Evolutionary conservation across 805 yeast species (phyloP).

Genomic region (Wickerhamia fluorescens): DNA sequence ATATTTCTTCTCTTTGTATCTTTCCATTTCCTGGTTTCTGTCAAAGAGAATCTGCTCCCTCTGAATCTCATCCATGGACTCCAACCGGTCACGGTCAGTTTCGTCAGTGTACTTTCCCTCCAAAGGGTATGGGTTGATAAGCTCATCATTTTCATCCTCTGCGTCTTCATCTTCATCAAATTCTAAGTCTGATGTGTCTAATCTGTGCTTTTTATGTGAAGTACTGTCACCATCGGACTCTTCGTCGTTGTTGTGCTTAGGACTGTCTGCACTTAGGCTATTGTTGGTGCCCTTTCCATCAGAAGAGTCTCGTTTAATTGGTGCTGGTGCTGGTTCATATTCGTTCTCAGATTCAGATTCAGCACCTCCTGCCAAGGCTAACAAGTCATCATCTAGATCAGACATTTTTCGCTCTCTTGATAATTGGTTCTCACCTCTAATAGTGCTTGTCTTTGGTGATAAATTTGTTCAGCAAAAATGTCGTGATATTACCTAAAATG

Average conservation of each 20-base stretch:
- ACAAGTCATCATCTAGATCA: slow-evolving; percentile 87
- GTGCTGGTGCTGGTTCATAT: slow-evolving; percentile 2
- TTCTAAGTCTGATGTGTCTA: slow-evolving; percentile 8
- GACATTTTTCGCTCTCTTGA: too few species aligned
- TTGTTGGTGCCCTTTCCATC: too few species aligned
- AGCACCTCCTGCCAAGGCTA: slow-evolving; percentile 66
- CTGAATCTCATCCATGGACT: slow-evolving; percentile 83
- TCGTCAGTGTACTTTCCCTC: slow-evolving; percentile 89
- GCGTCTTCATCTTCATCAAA: slow-evolving; percentile 20
- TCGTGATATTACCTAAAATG: too few species aligned
- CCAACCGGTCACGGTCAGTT: slow-evolving; percentile 55
- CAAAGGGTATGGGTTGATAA: slow-evolving; percentile 78
- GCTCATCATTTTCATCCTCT: slow-evolving; percentile 21
- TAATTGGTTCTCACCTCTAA: too few species aligned
- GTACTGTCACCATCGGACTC: slow-evolving; percentile 25
- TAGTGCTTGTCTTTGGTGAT: too few species aligned
- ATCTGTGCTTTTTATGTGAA: slow-evolving; percentile 23
- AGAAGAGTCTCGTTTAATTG: slow-evolving; percentile 12
- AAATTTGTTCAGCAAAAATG: too few species aligned
- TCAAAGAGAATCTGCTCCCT: slow-evolving; percentile 89
- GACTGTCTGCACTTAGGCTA: too few species aligned
- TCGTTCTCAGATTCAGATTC: slow-evolving; percentile 34
- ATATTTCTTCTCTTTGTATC: slow-evolving; percentile 74
- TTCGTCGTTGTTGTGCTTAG: too few species aligned
- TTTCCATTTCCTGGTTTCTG: slow-evolving; percentile 87